A percentile compares a stretch with the other conserved stretches of the same genome.
phyloP scores from a whole-genome alignment of 2,329 filamentous ascomycete genomes.

The Pestalotiopsis sp. region DNA sequence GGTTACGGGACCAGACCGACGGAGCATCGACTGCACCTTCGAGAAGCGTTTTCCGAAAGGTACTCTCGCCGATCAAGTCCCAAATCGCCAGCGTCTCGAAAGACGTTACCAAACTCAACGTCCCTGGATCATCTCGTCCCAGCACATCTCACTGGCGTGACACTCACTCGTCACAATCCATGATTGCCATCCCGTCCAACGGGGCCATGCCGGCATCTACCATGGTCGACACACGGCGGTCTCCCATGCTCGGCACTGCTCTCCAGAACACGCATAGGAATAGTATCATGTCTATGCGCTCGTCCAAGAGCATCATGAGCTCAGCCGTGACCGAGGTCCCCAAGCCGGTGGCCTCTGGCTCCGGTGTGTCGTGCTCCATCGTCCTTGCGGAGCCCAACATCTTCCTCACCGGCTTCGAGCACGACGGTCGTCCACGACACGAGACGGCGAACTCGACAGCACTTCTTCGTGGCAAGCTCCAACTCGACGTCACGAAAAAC shows the following conservation, averaged over 20 bases:
- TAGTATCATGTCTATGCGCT: conserved; percentile 54
- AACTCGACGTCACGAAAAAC: conserved; percentile 82
- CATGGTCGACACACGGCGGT: conserved; percentile 33
- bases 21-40: conserved; percentile 28
- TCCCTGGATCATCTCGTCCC: conserved; percentile 16
- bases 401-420: conserved; percentile 79
- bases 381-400: conserved; percentile 78
- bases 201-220: conserved; percentile 22
- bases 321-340: conserved; percentile 56
- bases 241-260: conserved; percentile 25
- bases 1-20: conserved; percentile 19
- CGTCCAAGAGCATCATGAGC: conserved; percentile 52
- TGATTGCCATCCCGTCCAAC: conserved; percentile 25
- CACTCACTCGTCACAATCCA: conserved; percentile 14
- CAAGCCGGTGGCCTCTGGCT: conserved; percentile 80
- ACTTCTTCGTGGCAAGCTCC: conserved; percentile 82
- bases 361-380: conserved; percentile 74
- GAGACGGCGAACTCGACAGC: conserved; percentile 69
- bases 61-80: conserved; percentile 32
- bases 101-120: conserved; percentile 17
- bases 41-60: conserved; percentile 35
- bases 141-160: conserved; percentile 14
- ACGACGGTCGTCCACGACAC: conserved; percentile 58
- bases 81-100: conserved; percentile 23
- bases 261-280: conserved; percentile 42